Evolutionary conservation across 257 asterid genomes (phyloP).

Genomic region (Salvia rosmarinus): DNA sequence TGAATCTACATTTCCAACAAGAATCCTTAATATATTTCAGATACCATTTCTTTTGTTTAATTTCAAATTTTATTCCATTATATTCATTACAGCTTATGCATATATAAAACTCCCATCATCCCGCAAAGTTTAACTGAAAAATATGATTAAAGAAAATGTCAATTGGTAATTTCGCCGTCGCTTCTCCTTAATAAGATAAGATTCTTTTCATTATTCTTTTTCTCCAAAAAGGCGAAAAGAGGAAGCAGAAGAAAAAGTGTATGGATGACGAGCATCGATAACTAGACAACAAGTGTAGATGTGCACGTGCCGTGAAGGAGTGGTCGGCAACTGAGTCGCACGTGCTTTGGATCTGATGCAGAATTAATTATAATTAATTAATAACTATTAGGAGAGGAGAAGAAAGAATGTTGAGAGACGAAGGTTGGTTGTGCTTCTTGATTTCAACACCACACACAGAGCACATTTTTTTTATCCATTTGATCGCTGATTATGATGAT

Average conservation of each 20-base stretch:
- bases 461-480: background rate
- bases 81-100: too few relatives aligned
- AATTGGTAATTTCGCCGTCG: background rate
- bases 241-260: background rate
- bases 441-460: constrained; percentile 32
- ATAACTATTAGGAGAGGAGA: background rate
- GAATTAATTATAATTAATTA: background rate
- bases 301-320: constrained; percentile 76
- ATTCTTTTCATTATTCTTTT: background rate
- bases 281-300: constrained; percentile 34
- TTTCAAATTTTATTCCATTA: too few relatives aligned
- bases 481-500: constrained; percentile 30
- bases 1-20: background rate
- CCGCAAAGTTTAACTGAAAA: too few relatives aligned
- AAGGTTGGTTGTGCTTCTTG: constrained; percentile 33
- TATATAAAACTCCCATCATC: too few relatives aligned
- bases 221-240: background rate
- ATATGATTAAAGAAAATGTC: background rate
- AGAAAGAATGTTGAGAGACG: constrained; percentile 23
- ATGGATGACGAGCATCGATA: constrained; percentile 12
- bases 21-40: background rate
- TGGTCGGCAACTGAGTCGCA: constrained; percentile 61
- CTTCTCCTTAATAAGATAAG: background rate
- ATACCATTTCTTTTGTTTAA: too few relatives aligned
- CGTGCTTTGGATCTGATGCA: constrained; percentile 91